Conservation (phyloP, 768 basidiomycete genomes). For the Amanita subjunquillea region DNA sequence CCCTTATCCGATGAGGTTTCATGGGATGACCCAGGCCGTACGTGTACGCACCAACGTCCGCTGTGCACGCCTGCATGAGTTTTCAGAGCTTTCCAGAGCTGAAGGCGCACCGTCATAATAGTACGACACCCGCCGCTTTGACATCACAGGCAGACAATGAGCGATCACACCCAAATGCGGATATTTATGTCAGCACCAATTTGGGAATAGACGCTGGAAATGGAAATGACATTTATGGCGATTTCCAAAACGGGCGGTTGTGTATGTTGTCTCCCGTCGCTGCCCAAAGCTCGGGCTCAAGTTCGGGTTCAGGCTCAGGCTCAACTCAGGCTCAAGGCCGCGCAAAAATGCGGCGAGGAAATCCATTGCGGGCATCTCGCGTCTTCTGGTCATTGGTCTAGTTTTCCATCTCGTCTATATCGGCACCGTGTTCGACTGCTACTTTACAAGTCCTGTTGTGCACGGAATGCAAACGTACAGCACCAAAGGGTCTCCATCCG, state of each 20-base stretch:
- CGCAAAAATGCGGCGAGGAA: neutral
- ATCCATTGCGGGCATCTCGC: constrained; percentile 18
- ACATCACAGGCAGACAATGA: constrained; percentile 30
- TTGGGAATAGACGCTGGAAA: neutral
- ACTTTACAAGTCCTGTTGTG: constrained; percentile 78
- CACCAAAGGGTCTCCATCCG: constrained; percentile 12
- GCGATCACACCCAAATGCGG: neutral
- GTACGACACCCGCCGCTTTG: constrained; percentile 66
- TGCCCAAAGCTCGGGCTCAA: neutral
- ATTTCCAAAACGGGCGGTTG: neutral
- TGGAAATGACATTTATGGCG: too few species aligned
- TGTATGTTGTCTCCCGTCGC: neutral
- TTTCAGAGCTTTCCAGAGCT: neutral
- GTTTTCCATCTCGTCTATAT: constrained; percentile 69
- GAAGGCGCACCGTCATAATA: constrained; percentile 61
- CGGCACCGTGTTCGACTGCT: constrained; percentile 74
- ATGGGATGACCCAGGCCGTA: constrained; percentile 88
- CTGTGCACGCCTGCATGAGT: constrained; percentile 21
- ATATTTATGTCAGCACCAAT: neutral
- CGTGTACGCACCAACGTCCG: constrained; percentile 61
- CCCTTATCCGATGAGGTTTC: constrained; percentile 93
- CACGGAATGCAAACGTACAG: constrained; percentile 61
- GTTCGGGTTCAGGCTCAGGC: neutral
- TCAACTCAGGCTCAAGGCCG: neutral
- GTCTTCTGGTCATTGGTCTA: constrained; percentile 55